Evolutionary conservation across 106 monocot species (phyloP), one percentile per base, ranked within the genome.

Genomic region (Dactylorhiza incarnata): DNA sequence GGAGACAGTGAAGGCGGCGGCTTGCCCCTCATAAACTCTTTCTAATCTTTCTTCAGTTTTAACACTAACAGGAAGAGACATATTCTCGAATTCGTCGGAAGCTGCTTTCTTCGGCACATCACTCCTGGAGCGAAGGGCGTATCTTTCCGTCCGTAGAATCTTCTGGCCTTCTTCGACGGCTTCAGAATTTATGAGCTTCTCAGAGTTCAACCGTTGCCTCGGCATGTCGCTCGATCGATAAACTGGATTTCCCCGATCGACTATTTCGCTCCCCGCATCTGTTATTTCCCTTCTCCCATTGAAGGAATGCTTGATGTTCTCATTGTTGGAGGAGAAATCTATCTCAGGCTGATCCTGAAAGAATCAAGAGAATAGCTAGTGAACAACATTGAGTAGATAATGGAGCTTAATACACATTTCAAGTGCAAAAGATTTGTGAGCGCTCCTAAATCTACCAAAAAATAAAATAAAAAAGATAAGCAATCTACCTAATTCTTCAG

Each of bases 1-100:
- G 72, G 67, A 82, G 75, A 75, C 65, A 19, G 58, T 49, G 13
- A 56, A 11, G 61, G 43, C 70, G 26, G 68, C 17, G 16, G 65
- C 76, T 51, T 77, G 76, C 44, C 6, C 74, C 5, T 37, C 37
- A 37, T 37, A 37, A 37, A 37, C 37, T 11, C 24, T 71, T 48
- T 74, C n/a, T 46, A 73, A 49, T 49, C 56, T 55, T 47, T 49
- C 68, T 17, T 53, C 84, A 25, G 45, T 23, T 73, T 78, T 78
- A 14, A 46, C 50, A 46, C 54, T 44, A 15, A 63, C 24, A 66
- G 17, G 43, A 74, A 65, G 29, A 23, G 82, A 87, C 48, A 85
- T 78, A 78, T 84, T 86, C 80, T 74, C 81, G 11, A 68, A 72
- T 52, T 87, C 85, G 53, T 87, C 85, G 11, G 49, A 47, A 17